Evolutionary conservation across 441 rosid genomes (phyloP).

Genomic region (Populus trichocarpa): DNA sequence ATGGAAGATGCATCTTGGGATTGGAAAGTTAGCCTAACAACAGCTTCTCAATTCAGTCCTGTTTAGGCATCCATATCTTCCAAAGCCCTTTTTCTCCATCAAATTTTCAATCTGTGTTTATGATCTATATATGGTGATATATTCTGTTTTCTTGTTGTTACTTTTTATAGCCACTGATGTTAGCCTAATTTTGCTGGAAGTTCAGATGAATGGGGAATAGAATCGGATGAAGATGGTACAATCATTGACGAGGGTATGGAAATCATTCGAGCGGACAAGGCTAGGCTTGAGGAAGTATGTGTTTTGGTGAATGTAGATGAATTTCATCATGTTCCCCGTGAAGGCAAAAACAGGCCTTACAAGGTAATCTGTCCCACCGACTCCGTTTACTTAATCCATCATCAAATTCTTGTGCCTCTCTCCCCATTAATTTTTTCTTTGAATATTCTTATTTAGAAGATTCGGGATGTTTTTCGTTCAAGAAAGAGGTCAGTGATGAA

Average conservation of each 20-base stretch:
- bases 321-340: constrained; percentile 31
- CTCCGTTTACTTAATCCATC: background rate
- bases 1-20: too few relatives aligned
- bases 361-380: constrained; percentile 36
- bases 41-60: too few relatives aligned
- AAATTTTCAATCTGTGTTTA: background rate
- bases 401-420: background rate
- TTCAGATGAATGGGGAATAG: constrained; percentile 20
- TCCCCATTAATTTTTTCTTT: background rate
- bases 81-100: too few relatives aligned
- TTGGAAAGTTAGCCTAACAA: too few relatives aligned
- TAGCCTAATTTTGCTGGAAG: constrained; percentile 26
- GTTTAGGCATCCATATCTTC: too few relatives aligned
- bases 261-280: constrained; percentile 29
- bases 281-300: constrained; percentile 60
- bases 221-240: constrained; percentile 15
- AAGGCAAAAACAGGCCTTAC: constrained; percentile 48
- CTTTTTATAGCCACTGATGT: background rate
- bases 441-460: constrained; percentile 34
- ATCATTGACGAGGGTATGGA: constrained; percentile 25
- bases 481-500: constrained; percentile 59
- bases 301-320: constrained; percentile 57
- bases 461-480: too few relatives aligned
- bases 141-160: background rate
- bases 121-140: background rate